These are phyloP conservation scores for Xanthoconium purpureum DNA, from an alignment of 768 basidiomycete genomes.

Conservation along the genomic window DNA sequence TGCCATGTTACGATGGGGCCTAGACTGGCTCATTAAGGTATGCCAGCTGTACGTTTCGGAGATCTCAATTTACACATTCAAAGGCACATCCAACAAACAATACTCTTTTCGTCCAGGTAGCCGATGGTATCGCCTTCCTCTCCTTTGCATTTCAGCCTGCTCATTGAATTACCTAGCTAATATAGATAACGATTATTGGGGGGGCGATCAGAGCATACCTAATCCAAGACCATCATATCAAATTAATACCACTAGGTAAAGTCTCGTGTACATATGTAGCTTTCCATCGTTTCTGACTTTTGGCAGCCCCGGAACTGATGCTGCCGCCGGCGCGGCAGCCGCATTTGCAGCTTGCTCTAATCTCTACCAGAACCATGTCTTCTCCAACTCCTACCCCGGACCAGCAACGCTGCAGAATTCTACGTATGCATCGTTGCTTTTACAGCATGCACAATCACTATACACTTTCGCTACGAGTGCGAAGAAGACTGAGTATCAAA, in stretches of 20 bases:
- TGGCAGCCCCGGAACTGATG: constrained; percentile 80
- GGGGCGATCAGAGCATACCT: constrained; percentile 78
- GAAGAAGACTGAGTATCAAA: constrained; percentile 60
- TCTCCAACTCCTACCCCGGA: constrained; percentile 52
- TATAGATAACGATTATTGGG: constrained; percentile 83
- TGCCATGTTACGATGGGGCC: constrained; percentile 83
- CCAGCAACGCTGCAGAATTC: constrained; percentile 70
- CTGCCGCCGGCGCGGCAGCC: constrained; percentile 76
- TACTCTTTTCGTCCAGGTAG: constrained; percentile 77
- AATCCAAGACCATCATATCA: constrained; percentile 70
- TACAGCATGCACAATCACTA: constrained; percentile 70
- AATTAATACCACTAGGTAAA: constrained; percentile 63
- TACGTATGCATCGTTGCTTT: constrained; percentile 66
- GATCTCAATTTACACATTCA: neutral
- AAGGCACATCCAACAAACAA: constrained; percentile 77
- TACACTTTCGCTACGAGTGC: constrained; percentile 76
- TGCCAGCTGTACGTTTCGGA: constrained; percentile 8
- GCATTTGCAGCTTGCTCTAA: constrained; percentile 86
- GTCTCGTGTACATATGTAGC: neutral
- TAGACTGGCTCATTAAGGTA: constrained; percentile 90
- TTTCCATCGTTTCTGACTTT: neutral
- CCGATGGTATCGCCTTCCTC: constrained; percentile 43
- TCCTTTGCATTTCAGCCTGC: neutral
- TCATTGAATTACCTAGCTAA: constrained; percentile 39
- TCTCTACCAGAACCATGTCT: constrained; percentile 64